Conservation (phyloP, 1,139 yeast genomes). For the Sugiyamaella neomexicana region DNA sequence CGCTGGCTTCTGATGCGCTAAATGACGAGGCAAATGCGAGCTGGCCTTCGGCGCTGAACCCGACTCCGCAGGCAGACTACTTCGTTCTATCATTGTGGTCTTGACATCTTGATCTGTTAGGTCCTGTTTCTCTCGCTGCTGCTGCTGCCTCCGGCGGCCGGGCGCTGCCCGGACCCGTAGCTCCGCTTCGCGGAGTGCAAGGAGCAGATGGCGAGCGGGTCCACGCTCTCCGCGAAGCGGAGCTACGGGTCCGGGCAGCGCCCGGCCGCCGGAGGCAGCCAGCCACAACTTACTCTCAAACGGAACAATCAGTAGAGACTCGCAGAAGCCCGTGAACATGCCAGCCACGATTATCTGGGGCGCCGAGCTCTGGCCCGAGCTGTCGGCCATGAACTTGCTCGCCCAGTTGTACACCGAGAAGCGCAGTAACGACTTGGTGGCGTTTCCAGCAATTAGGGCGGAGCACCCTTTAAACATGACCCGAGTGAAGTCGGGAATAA, state of each 20-base stretch:
- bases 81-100: slow-evolving; percentile 72
- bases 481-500: slow-evolving; percentile 45
- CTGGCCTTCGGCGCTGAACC: neutral
- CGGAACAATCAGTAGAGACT: slow-evolving; percentile 82
- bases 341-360: slow-evolving; percentile 65
- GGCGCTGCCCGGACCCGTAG: neutral
- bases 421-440: slow-evolving; percentile 70
- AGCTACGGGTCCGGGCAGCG: too few species aligned
- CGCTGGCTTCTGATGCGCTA: slow-evolving; percentile 4
- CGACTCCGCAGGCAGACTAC: slow-evolving; percentile 14
- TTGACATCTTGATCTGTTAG: slow-evolving; percentile 50
- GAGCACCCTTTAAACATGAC: slow-evolving; percentile 72
- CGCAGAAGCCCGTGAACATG: slow-evolving; percentile 69
- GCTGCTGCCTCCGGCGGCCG: neutral
- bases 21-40: neutral
- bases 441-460: slow-evolving; percentile 75
- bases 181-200: neutral
- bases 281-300: slow-evolving; percentile 69
- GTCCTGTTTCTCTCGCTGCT: too few species aligned
- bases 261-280: too few species aligned
- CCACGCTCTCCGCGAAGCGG: too few species aligned
- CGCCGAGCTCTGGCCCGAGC: slow-evolving; percentile 35
- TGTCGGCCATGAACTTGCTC: slow-evolving; percentile 66
- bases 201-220: too few species aligned
- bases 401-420: slow-evolving; percentile 75